Evolutionary conservation across 176 grass and related monocot species (phyloP), one percentile per base, ranked within the genome.

Genomic region (Thinopyrum elongatum): DNA sequence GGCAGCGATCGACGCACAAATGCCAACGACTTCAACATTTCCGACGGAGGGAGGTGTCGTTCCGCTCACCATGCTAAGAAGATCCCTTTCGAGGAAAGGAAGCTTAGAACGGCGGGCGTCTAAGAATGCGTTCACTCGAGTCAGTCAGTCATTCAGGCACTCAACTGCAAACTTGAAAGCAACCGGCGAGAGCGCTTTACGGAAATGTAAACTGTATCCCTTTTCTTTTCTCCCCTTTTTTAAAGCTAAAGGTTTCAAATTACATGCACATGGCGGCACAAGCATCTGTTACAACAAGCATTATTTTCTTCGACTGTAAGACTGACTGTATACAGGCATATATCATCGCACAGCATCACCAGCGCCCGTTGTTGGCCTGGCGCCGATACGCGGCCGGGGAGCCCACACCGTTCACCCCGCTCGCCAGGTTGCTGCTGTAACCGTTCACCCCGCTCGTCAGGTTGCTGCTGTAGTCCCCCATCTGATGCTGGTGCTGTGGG

Each of bases 211-310:
- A 76, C 46, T 76, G 74, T 82, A 88, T 77, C 62, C 42, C 86
- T 81, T 83, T 86, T 57, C 77, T 85, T 88, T 58, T 58, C 55
- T 69, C n/a, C 77, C 82, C 51, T 81, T 91, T 91, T 91, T 28
- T 10, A 64, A 61, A 90, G 76, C 68, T 59, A 68, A 84, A 85
- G 21, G 69, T 81, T 77, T 61, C 39, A 64, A 64, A 76, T 85
- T 91, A 91, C 82, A 88, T 46, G 77, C 77, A 76, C 70, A 21
- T 58, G 21, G 55, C 59, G 78, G 36, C 62, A 77, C 17, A 23
- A 82, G 77, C 84, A 88, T 91, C 70, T 71, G 77, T 77, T 85
- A 87, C 85, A 90, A 62, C 89, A 88, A 85, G 77, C 70, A 91
- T 91, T 91, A 91, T 88, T 91, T 76, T 12, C 5, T 16, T 74